Conservation (phyloP, 2,329 filamentous ascomycete genomes). For the Dactylellina cionopaga region DNA sequence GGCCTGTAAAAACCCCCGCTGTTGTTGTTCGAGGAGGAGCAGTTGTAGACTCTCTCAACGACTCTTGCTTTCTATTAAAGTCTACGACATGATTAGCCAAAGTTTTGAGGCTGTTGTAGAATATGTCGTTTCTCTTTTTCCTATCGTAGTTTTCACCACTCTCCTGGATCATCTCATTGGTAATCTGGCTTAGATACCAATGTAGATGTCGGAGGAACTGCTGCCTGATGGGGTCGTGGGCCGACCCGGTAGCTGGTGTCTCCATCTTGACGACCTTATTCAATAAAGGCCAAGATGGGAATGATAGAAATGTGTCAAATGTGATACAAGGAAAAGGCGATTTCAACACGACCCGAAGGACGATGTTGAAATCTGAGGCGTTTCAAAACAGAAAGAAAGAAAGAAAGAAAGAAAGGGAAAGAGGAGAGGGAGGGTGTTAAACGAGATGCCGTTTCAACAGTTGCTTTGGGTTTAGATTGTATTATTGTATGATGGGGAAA, state of each 20-base stretch:
- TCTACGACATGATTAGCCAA: slow-evolving; percentile 46
- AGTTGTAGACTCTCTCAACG: slow-evolving; percentile 27
- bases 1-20: slow-evolving; percentile 16
- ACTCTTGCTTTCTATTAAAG: slow-evolving; percentile 43
- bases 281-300: slow-evolving; percentile 44
- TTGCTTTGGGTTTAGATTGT: slow-evolving; percentile 39
- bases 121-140: slow-evolving; percentile 47
- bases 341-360: slow-evolving; percentile 48
- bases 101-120: slow-evolving; percentile 37
- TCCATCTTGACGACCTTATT: slow-evolving; percentile 49
- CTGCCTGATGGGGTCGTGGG: slow-evolving; percentile 48
- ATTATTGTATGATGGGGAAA: slow-evolving; percentile 39
- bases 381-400: slow-evolving; percentile 38
- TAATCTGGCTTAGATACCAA: slow-evolving; percentile 44
- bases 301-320: slow-evolving; percentile 3
- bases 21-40: slow-evolving; percentile 3
- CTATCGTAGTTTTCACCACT: slow-evolving; percentile 37
- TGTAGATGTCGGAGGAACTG: slow-evolving; percentile 45
- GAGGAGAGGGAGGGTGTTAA: slow-evolving; percentile 41
- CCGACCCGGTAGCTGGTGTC: slow-evolving; percentile 24
- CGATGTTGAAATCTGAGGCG: slow-evolving; percentile 43
- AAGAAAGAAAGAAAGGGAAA: slow-evolving; percentile 12
- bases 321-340: slow-evolving; percentile 6
- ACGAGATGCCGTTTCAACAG: slow-evolving; percentile 46
- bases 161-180: slow-evolving; percentile 31